Evolutionary conservation across 1,284 basidiomycete genomes (phyloP).

Genomic region (Pseudozyma hubeiensis): DNA sequence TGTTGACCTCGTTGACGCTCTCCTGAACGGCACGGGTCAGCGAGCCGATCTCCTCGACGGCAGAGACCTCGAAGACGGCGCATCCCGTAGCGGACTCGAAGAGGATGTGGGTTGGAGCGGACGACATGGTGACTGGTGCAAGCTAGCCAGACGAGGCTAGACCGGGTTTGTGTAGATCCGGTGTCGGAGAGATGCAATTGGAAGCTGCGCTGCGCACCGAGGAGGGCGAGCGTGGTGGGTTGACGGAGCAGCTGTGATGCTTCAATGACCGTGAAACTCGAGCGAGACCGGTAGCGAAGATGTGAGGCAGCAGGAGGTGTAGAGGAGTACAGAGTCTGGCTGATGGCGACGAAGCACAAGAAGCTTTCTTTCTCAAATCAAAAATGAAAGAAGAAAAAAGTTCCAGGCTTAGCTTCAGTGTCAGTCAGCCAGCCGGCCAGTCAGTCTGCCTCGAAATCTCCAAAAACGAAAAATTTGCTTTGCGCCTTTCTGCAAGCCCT

Average conservation of each 20-base stretch:
- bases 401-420: neutral
- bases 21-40: slow-evolving; percentile 85
- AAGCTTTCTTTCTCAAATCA: neutral
- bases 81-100: slow-evolving; percentile 96
- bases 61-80: slow-evolving; percentile 89
- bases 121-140: slow-evolving; percentile 55
- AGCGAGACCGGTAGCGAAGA: too few species aligned
- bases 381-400: neutral
- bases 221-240: slow-evolving; percentile 3
- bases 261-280: too few species aligned
- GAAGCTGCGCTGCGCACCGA: neutral
- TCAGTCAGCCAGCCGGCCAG: neutral
- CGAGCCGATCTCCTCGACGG: slow-evolving; percentile 89
- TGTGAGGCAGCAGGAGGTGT: too few species aligned
- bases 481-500: neutral
- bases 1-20: slow-evolving; percentile 77
- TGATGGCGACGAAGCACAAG: slow-evolving; percentile 14
- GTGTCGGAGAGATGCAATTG: neutral
- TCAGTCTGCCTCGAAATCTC: neutral
- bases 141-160: neutral
- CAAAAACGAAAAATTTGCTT: slow-evolving; percentile 28
- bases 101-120: slow-evolving; percentile 77
- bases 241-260: too few species aligned
- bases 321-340: neutral
- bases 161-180: neutral